phyloP scores from a whole-genome alignment of 495 filamentous ascomycete species.

The Daldinia childiae region DNA sequence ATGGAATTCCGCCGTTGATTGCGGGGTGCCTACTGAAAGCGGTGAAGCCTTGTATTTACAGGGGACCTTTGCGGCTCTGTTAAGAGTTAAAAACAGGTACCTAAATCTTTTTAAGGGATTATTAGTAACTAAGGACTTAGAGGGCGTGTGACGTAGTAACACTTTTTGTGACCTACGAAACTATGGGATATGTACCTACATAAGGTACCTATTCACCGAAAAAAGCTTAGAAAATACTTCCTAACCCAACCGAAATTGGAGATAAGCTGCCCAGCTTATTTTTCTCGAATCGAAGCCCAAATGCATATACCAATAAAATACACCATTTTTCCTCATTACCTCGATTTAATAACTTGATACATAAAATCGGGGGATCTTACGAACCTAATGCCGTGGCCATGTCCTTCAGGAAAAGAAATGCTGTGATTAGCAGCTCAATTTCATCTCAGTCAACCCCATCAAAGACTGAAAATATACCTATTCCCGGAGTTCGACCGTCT shows the following conservation, averaged over 20 bases:
- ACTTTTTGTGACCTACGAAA: background rate
- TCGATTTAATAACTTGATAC: background rate
- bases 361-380: background rate
- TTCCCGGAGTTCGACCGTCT: constrained; percentile 83
- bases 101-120: no score
- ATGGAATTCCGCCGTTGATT: constrained; percentile 16
- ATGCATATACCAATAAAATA: background rate
- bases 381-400: constrained; percentile 59
- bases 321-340: background rate
- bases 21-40: constrained; percentile 40
- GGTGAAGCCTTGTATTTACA: constrained; percentile 36
- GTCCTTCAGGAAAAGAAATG: constrained; percentile 91
- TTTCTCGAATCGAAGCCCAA: background rate
- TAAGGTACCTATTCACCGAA: background rate
- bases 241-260: background rate
- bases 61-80: constrained; percentile 16
- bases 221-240: no score
- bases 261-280: background rate
- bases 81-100: background rate
- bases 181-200: background rate
- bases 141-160: background rate
- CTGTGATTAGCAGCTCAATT: constrained; percentile 62
- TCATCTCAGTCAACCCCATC: constrained; percentile 45
- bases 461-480: constrained; percentile 50
- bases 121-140: no score